These are phyloP conservation scores for Penicillium sclerotigenum DNA, from an alignment of 2,329 filamentous ascomycete genomes.

Conservation along the genomic window DNA sequence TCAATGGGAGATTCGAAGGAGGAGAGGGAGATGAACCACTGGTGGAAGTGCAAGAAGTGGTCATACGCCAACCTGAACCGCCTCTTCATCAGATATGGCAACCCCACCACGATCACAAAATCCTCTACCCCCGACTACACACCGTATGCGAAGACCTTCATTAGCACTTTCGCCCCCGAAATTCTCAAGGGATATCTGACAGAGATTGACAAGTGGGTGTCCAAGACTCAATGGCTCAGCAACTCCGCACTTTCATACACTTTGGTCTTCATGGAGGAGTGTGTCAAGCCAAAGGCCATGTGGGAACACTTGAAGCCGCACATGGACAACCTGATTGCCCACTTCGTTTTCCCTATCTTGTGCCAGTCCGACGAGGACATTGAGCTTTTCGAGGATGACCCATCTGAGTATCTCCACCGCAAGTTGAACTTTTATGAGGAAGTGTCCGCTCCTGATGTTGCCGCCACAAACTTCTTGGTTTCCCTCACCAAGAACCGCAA, in stretches of 20 bases:
- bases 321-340: slow-evolving; percentile 86
- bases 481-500: slow-evolving; percentile 90
- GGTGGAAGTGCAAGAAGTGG: slow-evolving; percentile 99
- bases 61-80: slow-evolving; percentile 96
- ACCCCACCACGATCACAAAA: slow-evolving; percentile 71
- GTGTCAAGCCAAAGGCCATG: slow-evolving; percentile 94
- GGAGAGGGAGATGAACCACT: slow-evolving; percentile 89
- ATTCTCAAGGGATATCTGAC: slow-evolving; percentile 92
- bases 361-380: slow-evolving; percentile 90
- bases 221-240: slow-evolving; percentile 91
- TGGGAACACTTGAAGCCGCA: slow-evolving; percentile 93
- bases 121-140: slow-evolving; percentile 72
- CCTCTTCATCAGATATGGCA: slow-evolving; percentile 94
- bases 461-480: slow-evolving; percentile 93
- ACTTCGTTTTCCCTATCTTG: slow-evolving; percentile 92
- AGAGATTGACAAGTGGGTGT: slow-evolving; percentile 97
- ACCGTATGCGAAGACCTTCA: slow-evolving; percentile 86
- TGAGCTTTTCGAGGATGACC: slow-evolving; percentile 89
- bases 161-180: slow-evolving; percentile 85
- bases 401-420: slow-evolving; percentile 92
- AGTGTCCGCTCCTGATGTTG: slow-evolving; percentile 88
- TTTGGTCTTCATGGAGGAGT: slow-evolving; percentile 92
- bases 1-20: slow-evolving; percentile 76
- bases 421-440: slow-evolving; percentile 99
- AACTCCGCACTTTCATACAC: slow-evolving; percentile 91